A percentile compares a stretch with the other conserved stretches of the same genome.
These are phyloP conservation scores for Echium plantagineum DNA, from an alignment of 257 asterid species.

Conservation along the genomic window DNA sequence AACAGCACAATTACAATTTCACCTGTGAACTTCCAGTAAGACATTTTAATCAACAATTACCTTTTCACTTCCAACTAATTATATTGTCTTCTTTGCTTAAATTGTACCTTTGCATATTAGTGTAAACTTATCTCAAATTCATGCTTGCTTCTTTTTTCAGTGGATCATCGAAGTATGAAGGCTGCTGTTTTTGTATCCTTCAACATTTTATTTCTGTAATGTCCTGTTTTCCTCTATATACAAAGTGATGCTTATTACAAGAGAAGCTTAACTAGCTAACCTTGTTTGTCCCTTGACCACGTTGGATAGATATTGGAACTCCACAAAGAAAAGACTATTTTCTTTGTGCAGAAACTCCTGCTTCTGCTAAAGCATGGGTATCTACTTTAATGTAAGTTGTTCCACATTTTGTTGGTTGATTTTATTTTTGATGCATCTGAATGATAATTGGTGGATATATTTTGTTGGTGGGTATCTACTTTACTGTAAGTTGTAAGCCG, in stretches of 20 bases:
- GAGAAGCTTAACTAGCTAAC: conserved; percentile 1
- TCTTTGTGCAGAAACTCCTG: conserved; percentile 96
- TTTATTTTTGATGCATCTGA: no score
- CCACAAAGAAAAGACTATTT: conserved; percentile 87
- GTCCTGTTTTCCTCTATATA: conserved; percentile 1
- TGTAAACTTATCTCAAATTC: conserved; percentile 9
- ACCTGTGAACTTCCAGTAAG: conserved; percentile 97
- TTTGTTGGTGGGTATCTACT: no score
- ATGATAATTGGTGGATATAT: no score
- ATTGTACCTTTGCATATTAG: conserved; percentile 7
- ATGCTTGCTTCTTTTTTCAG: conserved; percentile 32
- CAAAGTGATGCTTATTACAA: not conserved
- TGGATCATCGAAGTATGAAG: conserved; percentile 86
- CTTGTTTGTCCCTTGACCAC: conserved; percentile 31
- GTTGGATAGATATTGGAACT: conserved; percentile 77
- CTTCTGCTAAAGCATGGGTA: conserved; percentile 95
- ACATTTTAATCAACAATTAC: not conserved
- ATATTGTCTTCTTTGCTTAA: not conserved
- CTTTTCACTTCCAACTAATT: not conserved
- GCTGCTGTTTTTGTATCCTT: conserved; percentile 98
- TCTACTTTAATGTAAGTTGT: conserved; percentile 87
- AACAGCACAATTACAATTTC: conserved; percentile 85
- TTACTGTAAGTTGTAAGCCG: no score
- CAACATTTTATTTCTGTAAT: conserved; percentile 3
- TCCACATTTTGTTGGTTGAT: not conserved